Conservation (phyloP, 2,329 filamentous ascomycete species). For the Cercospora citrullina region DNA sequence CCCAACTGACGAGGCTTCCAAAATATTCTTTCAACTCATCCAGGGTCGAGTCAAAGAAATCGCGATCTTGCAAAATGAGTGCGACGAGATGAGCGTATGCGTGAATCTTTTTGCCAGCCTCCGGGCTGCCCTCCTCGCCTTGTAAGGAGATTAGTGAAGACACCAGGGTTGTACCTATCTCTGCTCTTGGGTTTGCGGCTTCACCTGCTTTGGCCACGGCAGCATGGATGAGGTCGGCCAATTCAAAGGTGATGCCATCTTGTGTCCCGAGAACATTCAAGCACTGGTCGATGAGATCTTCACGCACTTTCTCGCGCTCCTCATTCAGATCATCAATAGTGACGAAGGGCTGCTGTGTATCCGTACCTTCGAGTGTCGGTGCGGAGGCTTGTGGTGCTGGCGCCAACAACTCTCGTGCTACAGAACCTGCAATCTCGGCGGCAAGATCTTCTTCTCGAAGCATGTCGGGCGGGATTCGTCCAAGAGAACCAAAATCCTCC, state of each 20-base stretch:
- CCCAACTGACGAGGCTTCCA: constrained; percentile 71
- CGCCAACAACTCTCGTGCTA: constrained; percentile 7
- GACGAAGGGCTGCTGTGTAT: constrained; percentile 45
- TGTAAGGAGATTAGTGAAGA: constrained; percentile 74
- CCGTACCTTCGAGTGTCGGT: constrained; percentile 20
- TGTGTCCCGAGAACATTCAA: constrained; percentile 88
- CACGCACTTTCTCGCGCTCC: constrained; percentile 69
- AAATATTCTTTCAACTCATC: constrained; percentile 76
- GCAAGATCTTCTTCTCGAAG: constrained; percentile 31
- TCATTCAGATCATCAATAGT: constrained; percentile 79
- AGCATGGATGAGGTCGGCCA: constrained; percentile 80
- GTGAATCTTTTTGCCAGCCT: constrained; percentile 71
- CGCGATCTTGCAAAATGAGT: constrained; percentile 76
- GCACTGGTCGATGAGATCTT: constrained; percentile 82
- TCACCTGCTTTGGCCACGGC: constrained; percentile 64
- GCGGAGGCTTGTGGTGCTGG: constrained; percentile 1
- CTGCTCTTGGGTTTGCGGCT: constrained; percentile 61
- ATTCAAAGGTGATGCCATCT: constrained; percentile 83
- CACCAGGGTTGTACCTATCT: constrained; percentile 79
- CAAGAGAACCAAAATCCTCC: constrained; percentile 31
- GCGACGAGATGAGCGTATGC: constrained; percentile 91
- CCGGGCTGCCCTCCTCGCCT: constrained; percentile 50
- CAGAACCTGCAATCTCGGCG: constrained; percentile 25
- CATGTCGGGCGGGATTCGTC: constrained; percentile 28
- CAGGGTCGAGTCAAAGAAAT: constrained; percentile 76